Base-by-base conservation (phyloP, 805 yeast genomes). In the Kazachstania psychrophila region DNA sequence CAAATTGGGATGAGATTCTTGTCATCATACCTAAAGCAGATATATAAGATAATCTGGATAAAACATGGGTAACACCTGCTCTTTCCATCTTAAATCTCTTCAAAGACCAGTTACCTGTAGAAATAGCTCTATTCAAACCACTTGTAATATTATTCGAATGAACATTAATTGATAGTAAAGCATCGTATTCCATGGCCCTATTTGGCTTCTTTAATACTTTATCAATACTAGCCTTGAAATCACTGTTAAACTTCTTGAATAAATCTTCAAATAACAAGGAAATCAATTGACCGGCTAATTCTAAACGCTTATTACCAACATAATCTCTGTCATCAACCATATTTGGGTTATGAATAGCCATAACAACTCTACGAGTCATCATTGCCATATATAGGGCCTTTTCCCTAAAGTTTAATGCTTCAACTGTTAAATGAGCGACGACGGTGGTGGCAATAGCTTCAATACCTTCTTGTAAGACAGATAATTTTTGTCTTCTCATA, bases 1-100 rank as follows among this genome's bases (percentile, higher is more conserved):
- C 98, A 54, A 92, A 92, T 62, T 92, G 98, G n/a, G 97, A 89
- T 6, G 96, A 85, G 37, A 92, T 92, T 67, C 98, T 81, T 10
- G 98, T 92, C 98, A 92, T 92, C 98, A 92, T 92, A 52, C 98
- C 98, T 42, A 92, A 66, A 0, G 98, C 98, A 7, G 94, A 79
- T 31, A 92, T 89, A 59, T 86, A 92, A 15, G 95, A 83, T 40
- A 92, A 65, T 54, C 98, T 74, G 41, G 94, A 81, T 38, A 92
- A 68, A 27, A 92, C 96, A 59, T 92, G 98, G 3, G 98, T 92
- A 36, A 92, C 98, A 65, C 98, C 98, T 0, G 98, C 98, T 43
- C 98, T 75, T 64, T 92, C 98, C 99, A 92, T 92, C 79, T 88
- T 89, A 70, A 92, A 92, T 66, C 99, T 82, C 64, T 92, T 92